Percentiles rank a stretch among this genome's conserved stretches.
phyloP scores from a whole-genome alignment of 257 asterid genomes.

The Solanum dulcamara region DNA sequence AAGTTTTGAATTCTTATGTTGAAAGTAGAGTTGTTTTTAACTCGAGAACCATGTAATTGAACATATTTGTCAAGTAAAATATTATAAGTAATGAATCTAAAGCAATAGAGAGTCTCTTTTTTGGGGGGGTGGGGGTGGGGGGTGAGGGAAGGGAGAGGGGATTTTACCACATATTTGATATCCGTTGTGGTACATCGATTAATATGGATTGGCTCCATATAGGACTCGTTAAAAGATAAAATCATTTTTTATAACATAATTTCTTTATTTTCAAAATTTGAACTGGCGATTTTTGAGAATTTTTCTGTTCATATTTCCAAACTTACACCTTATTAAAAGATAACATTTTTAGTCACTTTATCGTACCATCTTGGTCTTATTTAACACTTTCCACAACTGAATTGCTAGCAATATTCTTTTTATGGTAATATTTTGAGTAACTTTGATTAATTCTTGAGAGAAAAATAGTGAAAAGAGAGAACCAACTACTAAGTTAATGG shows the following conservation, averaged over 20 bases:
- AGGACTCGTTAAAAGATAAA: no score
- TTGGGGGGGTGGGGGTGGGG: no score
- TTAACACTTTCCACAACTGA: neutral
- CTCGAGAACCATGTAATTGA: neutral
- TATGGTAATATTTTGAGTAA: neutral
- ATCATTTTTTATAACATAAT: no score
- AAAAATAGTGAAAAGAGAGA: neutral
- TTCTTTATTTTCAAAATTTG: no score
- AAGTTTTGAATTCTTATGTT: neutral
- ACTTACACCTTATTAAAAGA: neutral
- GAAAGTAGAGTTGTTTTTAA: neutral
- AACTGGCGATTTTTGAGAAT: no score
- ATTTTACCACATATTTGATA: no score
- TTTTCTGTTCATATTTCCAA: no score
- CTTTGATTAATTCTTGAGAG: neutral
- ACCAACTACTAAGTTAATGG: conserved; percentile 1
- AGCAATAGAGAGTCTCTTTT: neutral
- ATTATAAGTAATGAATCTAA: neutral
- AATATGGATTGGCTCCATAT: no score
- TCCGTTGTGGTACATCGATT: no score
- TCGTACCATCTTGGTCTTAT: neutral
- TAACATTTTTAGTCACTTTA: neutral
- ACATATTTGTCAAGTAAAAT: neutral
- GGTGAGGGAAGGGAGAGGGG: no score
- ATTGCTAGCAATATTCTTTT: neutral